Conservation (phyloP, 2,329 filamentous ascomycete species). For the Sclerotinia subarctica region DNA sequence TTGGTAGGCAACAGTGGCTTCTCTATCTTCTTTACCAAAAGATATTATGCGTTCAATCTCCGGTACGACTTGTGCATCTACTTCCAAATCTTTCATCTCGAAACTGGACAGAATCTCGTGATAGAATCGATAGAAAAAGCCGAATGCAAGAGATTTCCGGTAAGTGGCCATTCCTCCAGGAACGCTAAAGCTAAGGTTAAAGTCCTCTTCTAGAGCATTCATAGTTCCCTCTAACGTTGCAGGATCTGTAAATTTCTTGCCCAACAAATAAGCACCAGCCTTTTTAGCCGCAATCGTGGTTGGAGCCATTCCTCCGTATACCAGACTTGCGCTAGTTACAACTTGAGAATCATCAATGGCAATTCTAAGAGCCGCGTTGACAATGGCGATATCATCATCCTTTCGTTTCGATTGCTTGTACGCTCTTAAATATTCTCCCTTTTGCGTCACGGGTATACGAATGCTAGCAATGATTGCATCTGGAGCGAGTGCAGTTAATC, state of each 20-base stretch:
- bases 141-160: constrained; percentile 80
- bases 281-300: constrained; percentile 84
- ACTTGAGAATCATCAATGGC: constrained; percentile 64
- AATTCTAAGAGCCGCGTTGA: constrained; percentile 80
- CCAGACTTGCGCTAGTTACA: constrained; percentile 73
- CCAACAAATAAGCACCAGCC: constrained; percentile 69
- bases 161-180: constrained; percentile 98
- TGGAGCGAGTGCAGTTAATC: constrained; percentile 73
- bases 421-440: constrained; percentile 79
- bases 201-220: constrained; percentile 84
- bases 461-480: constrained; percentile 85
- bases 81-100: constrained; percentile 45
- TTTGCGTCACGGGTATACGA: constrained; percentile 75
- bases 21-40: constrained; percentile 71
- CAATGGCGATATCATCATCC: constrained; percentile 97
- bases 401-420: constrained; percentile 98
- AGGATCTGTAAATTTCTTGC: constrained; percentile 75
- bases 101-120: constrained; percentile 75
- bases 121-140: constrained; percentile 97
- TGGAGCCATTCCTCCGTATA: constrained; percentile 94
- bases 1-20: constrained; percentile 72
- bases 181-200: constrained; percentile 83
- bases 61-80: constrained; percentile 71
- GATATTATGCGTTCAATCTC: constrained; percentile 88
- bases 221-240: constrained; percentile 86